These are phyloP conservation scores for Dactylellina leptospora DNA, from an alignment of 2,329 filamentous ascomycete genomes.

Conservation along the genomic window DNA sequence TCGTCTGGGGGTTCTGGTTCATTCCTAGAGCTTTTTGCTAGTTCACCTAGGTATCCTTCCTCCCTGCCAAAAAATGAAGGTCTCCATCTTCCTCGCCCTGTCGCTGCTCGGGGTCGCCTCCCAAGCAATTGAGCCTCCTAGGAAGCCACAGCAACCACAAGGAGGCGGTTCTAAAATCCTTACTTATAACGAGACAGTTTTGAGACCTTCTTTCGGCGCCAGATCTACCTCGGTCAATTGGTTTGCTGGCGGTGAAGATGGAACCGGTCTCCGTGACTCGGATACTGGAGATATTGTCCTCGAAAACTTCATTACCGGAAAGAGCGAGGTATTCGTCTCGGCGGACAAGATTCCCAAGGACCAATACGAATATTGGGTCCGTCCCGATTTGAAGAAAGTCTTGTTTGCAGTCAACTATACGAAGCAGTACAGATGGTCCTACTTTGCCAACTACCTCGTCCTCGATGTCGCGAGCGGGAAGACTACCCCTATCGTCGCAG, in stretches of 20 bases:
- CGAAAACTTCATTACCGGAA: constrained; percentile 69
- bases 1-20: constrained; percentile 21
- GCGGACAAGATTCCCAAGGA: constrained; percentile 66
- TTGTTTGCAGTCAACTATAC: constrained; percentile 73
- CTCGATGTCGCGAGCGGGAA: constrained; percentile 69
- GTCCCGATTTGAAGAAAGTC: constrained; percentile 68
- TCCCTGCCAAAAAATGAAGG: constrained; percentile 36
- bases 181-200: constrained; percentile 70
- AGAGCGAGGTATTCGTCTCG: constrained; percentile 68
- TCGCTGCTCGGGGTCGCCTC: constrained; percentile 43
- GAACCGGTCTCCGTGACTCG: constrained; percentile 65
- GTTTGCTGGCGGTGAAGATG: constrained; percentile 69
- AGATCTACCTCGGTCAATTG: constrained; percentile 66
- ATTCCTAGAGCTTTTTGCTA: constrained; percentile 67
- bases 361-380: constrained; percentile 70
- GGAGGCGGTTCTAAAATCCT: constrained; percentile 68
- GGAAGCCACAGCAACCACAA: constrained; percentile 67
- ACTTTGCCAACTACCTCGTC: constrained; percentile 73
- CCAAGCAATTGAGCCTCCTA: constrained; percentile 64
- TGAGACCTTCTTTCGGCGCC: constrained; percentile 63
- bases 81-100: constrained; percentile 39
- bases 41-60: constrained; percentile 77
- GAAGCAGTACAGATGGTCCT: constrained; percentile 74
- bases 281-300: constrained; percentile 63
- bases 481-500: constrained; percentile 67